Conservation (phyloP, 1,284 basidiomycete species). For the Neolentinus lepideus region DNA sequence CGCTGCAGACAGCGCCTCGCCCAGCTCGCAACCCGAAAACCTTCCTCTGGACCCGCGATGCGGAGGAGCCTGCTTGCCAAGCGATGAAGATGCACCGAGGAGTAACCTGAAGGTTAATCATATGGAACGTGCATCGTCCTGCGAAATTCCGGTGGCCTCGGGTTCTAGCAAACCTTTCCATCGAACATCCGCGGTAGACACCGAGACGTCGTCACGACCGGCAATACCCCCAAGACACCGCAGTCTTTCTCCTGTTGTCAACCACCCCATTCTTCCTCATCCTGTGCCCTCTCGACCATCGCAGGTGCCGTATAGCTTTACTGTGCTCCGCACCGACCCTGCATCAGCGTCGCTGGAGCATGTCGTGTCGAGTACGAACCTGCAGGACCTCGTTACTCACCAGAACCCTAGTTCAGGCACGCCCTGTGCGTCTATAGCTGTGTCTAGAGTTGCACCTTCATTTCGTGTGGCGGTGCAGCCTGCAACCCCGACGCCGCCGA, state of each 20-base stretch:
- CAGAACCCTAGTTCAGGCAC: not conserved
- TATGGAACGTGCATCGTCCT: not conserved
- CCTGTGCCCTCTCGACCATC: no score
- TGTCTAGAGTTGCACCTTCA: not conserved
- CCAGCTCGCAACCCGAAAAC: no score
- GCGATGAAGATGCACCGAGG: no score
- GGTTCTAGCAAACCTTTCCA: not conserved
- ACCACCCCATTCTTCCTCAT: no score
- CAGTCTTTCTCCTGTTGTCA: no score
- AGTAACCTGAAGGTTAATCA: not conserved
- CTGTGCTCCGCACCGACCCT: constrained; percentile 34
- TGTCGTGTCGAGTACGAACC: constrained; percentile 30
- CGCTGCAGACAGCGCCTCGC: no score
- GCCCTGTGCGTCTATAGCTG: not conserved
- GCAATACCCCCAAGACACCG: no score
- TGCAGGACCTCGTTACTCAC: not conserved
- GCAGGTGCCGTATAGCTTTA: constrained; percentile 19
- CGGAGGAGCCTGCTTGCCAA: no score
- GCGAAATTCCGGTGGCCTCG: not conserved
- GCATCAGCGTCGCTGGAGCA: constrained; percentile 34
- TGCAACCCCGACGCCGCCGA: not conserved
- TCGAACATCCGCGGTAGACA: not conserved
- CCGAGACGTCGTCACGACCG: not conserved
- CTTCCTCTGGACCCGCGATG: no score
- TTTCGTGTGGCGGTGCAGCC: constrained; percentile 1